These are phyloP conservation scores for Termitomyces sp. DNA, from an alignment of 768 basidiomycete genomes.

Conservation along the genomic window DNA sequence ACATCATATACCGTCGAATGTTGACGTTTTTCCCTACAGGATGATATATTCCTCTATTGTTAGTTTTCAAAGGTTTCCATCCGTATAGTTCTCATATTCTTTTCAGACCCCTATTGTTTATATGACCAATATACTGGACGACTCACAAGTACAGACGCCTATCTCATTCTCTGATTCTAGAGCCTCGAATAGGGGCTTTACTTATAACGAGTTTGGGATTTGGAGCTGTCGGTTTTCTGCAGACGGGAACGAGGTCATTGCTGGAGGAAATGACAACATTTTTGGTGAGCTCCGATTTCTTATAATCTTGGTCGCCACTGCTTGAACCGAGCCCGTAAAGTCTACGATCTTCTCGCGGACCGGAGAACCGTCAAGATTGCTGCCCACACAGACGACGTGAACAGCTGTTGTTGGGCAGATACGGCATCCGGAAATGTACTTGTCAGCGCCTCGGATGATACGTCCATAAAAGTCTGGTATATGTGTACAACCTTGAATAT, in stretches of 20 bases:
- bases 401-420: slow-evolving; percentile 96
- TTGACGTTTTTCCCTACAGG: slow-evolving; percentile 28
- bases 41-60: slow-evolving; percentile 94
- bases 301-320: slow-evolving; percentile 1
- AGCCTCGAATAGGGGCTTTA: slow-evolving; percentile 29
- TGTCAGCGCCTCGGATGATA: slow-evolving; percentile 93
- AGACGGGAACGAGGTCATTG: slow-evolving; percentile 92
- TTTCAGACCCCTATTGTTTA: slow-evolving; percentile 64
- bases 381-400: slow-evolving; percentile 91
- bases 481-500: slow-evolving; percentile 31
- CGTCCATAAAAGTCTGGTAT: slow-evolving; percentile 95
- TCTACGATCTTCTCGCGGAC: slow-evolving; percentile 86
- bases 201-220: slow-evolving; percentile 59
- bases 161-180: slow-evolving; percentile 51
- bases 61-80: slow-evolving; percentile 15
- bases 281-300: slow-evolving; percentile 42
- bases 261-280: slow-evolving; percentile 81
- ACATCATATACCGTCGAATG: background rate
- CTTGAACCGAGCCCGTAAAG: slow-evolving; percentile 29
- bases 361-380: slow-evolving; percentile 74
- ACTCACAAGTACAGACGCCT: slow-evolving; percentile 53
- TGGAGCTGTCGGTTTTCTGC: slow-evolving; percentile 97
- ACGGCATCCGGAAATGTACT: slow-evolving; percentile 89
- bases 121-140: slow-evolving; percentile 68
- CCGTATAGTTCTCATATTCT: background rate